Evolutionary conservation across 768 basidiomycete species (phyloP).

Genomic region (Paxillus rubicundulus): DNA sequence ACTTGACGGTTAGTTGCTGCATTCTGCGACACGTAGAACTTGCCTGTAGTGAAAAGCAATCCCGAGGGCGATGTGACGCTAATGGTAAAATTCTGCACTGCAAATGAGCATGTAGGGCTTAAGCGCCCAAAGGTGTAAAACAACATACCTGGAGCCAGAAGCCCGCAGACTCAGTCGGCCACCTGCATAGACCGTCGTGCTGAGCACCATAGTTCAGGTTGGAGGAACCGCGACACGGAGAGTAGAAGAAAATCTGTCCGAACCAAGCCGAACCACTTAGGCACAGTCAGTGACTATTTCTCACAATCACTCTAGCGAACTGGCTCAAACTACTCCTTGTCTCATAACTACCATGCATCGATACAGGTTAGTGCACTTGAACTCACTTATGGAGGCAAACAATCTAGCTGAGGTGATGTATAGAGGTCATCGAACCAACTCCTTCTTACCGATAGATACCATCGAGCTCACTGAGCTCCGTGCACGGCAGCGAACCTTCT

Average conservation of each 20-base stretch:
- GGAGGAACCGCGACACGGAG: not conserved
- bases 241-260: conserved; percentile 3
- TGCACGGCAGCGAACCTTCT: conserved; percentile 78
- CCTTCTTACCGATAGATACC: conserved; percentile 52
- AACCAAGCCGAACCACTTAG: conserved; percentile 17
- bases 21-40: not conserved
- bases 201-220: conserved; percentile 17
- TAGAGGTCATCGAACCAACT: conserved; percentile 48
- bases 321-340: conserved; percentile 14
- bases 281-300: too few species aligned
- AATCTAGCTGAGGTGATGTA: not conserved
- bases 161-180: conserved; percentile 24
- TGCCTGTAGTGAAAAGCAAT: conserved; percentile 17
- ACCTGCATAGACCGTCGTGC: conserved; percentile 18
- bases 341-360: conserved; percentile 14
- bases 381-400: too few species aligned
- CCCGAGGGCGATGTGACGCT: conserved; percentile 7
- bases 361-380: conserved; percentile 24
- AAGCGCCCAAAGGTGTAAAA: not conserved
- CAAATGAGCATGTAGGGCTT: conserved; percentile 7
- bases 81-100: conserved; percentile 16
- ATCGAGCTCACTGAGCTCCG: conserved; percentile 70
- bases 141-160: conserved; percentile 20
- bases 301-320: conserved; percentile 10
- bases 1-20: conserved; percentile 2